phyloP scores from a whole-genome alignment of 306 rosid species.

The Rubus parviflorus region DNA sequence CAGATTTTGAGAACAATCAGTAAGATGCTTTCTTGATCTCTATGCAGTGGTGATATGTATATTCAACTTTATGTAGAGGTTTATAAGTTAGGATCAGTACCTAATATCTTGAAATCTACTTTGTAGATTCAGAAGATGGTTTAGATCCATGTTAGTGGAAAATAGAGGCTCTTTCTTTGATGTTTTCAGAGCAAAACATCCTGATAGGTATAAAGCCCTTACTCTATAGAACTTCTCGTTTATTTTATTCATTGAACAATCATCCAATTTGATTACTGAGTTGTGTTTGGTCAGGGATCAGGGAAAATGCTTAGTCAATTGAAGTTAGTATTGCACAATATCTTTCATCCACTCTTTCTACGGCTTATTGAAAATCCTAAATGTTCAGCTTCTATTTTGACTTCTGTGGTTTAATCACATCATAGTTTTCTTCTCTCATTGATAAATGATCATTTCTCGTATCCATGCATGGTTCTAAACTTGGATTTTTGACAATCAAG shows the following conservation, averaged over 20 bases:
- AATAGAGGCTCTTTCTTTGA: slow-evolving; percentile 71
- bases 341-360: background rate
- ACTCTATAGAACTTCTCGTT: background rate
- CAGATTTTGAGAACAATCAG: slow-evolving; percentile 87
- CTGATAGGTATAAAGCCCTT: slow-evolving; percentile 54
- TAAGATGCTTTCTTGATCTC: slow-evolving; percentile 39
- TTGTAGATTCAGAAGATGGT: slow-evolving; percentile 87
- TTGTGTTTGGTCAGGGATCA: background rate
- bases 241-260: slow-evolving; percentile 13
- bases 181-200: slow-evolving; percentile 77
- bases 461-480: background rate
- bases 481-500: background rate
- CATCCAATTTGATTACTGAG: slow-evolving; percentile 4
- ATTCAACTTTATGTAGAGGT: background rate
- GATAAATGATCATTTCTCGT: background rate
- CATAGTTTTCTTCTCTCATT: background rate
- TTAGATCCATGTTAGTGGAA: slow-evolving; percentile 66
- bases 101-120: slow-evolving; percentile 23
- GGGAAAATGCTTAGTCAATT: slow-evolving; percentile 4
- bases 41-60: slow-evolving; percentile 15
- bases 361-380: background rate
- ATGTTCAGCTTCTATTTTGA: slow-evolving; percentile 4
- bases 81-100: background rate
- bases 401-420: background rate
- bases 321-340: background rate